phyloP scores from a whole-genome alignment of 305 asterid genomes.

The Rubia occidens region DNA sequence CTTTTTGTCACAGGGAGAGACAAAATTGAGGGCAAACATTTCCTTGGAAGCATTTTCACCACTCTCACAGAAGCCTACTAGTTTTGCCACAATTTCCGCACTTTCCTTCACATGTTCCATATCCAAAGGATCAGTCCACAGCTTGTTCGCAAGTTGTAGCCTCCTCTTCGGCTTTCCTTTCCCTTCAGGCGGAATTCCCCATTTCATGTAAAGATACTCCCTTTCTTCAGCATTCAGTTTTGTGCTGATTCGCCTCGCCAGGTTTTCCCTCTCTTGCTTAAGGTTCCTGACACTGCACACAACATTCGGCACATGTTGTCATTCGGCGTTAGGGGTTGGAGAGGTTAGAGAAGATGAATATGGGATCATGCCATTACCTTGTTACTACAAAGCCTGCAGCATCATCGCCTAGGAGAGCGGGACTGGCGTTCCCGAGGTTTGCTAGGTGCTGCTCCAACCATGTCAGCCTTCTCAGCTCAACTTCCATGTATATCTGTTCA shows the following conservation, averaged over 20 bases:
- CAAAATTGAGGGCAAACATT: conserved; percentile 87
- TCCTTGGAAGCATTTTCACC: conserved; percentile 67
- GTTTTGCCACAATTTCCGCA: conserved; percentile 79
- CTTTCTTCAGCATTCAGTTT: conserved; percentile 71
- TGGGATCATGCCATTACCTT: conserved; percentile 32
- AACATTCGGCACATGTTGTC: not conserved
- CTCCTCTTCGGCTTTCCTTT: conserved; percentile 66
- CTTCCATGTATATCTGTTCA: conserved; percentile 90
- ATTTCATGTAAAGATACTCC: conserved; percentile 63
- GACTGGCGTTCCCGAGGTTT: conserved; percentile 91
- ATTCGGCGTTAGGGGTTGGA: not conserved
- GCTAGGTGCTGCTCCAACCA: conserved; percentile 91
- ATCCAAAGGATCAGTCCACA: conserved; percentile 74
- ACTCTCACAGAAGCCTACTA: conserved; percentile 82
- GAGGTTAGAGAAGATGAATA: not conserved
- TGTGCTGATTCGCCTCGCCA: conserved; percentile 76
- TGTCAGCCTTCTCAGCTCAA: conserved; percentile 70
- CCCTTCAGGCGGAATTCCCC: conserved; percentile 76
- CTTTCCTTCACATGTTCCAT: conserved; percentile 77
- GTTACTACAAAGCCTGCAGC: conserved; percentile 78
- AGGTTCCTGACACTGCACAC: conserved; percentile 69
- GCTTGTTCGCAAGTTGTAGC: conserved; percentile 60
- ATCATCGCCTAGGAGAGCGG: conserved; percentile 88
- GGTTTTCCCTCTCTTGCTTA: conserved; percentile 80
- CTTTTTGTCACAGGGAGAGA: conserved; percentile 64